Evolutionary conservation across 2,329 filamentous ascomycete species (phyloP).

Genomic region (Fusarium phyllophilum): DNA sequence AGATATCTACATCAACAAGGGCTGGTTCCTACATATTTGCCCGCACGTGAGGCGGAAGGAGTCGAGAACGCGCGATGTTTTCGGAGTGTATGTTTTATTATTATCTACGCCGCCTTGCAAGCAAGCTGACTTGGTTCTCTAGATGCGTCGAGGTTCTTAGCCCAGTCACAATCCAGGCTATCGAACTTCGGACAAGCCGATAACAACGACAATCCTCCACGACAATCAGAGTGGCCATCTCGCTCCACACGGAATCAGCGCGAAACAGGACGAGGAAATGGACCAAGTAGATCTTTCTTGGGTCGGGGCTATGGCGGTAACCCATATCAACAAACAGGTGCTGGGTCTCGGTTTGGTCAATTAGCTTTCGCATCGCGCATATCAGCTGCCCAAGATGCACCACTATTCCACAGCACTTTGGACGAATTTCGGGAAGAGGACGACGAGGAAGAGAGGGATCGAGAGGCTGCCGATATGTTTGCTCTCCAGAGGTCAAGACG

Average conservation of each 20-base stretch:
- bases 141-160: constrained; percentile 97
- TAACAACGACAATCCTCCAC: constrained; percentile 47
- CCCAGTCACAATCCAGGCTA: constrained; percentile 93
- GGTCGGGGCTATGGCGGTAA: constrained; percentile 68
- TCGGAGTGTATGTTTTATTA: constrained; percentile 80
- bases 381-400: constrained; percentile 78
- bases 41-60: constrained; percentile 48
- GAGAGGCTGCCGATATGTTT: constrained; percentile 93
- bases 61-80: constrained; percentile 54
- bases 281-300: constrained; percentile 55
- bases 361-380: constrained; percentile 81
- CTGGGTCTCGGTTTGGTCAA: constrained; percentile 76
- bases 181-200: constrained; percentile 74
- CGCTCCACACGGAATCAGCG: constrained; percentile 48
- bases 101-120: background rate
- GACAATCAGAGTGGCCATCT: constrained; percentile 50
- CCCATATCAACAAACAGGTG: constrained; percentile 82
- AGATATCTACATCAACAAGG: constrained; percentile 21
- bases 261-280: constrained; percentile 45
- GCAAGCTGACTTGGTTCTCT: constrained; percentile 29
- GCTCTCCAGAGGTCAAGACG: constrained; percentile 89
- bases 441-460: constrained; percentile 88
- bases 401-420: constrained; percentile 91
- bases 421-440: constrained; percentile 94
- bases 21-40: constrained; percentile 18